Base-by-base conservation (phyloP, 768 basidiomycete species). In the Pisolithus microcarpus region DNA sequence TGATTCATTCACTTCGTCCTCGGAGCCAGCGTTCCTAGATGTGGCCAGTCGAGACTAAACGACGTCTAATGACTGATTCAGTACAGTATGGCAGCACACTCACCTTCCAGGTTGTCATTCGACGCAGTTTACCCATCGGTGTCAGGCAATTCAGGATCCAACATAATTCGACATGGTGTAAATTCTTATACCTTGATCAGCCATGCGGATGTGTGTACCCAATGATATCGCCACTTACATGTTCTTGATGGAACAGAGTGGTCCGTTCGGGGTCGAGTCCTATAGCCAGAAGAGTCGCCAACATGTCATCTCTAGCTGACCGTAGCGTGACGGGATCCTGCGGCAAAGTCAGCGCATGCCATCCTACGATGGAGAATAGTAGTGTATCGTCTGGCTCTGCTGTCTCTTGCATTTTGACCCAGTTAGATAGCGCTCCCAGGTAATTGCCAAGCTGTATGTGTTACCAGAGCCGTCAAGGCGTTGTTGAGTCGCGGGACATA, bases 81-180 rank as follows among this genome's bases (percentile, higher is more conserved):
- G 15, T 24, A 7, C 28, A 23, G 9, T 9, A 19, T 4, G 24
- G 13, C 31, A 9, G 24, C 9, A 2, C 13, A 19, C 72, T 28
- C 53, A 88, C 92, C 81, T 97, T 98, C 92, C 94, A 97, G 0
- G 91, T 92, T 5, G 93, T 97, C 95, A 96, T 96, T 39, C 93
- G 70, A 38, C 82, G 80, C 8, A 97, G 70, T 58, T 82, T 83
- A 9, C 92, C 91, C 19, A 94, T 74, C 0, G 91, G 84, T 0
- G 90, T 85, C 30, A 92, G 69, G 58, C 91, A 95, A 56, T 80
- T 88, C 51, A 97, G 65, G 44, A 94, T 81, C 95, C 94, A 97
- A 3, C 87, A 84, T 16, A 96, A 70, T 57, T 97, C 93, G 1
- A 83, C 77, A 61, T 98, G 94, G 54, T 85, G 75, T 47, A 75